Conservation (phyloP, 2,329 filamentous ascomycete species). For the Chaetomiaceae sp. region DNA sequence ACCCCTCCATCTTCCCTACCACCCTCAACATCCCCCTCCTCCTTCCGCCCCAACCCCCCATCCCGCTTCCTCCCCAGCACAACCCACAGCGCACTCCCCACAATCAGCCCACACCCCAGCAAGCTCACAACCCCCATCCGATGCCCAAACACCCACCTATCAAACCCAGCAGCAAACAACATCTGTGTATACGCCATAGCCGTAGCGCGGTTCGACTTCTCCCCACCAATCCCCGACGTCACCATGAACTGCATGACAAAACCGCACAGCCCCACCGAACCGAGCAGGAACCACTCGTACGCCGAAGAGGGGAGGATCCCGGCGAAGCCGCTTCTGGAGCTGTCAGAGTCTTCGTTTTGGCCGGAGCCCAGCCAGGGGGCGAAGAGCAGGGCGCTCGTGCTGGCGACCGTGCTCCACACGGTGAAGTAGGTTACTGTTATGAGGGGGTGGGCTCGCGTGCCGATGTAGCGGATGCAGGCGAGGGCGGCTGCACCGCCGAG, state of each 20-base stretch:
- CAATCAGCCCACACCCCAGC: slow-evolving; percentile 47
- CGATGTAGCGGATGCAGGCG: slow-evolving; percentile 73
- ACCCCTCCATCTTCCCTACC: too few species aligned
- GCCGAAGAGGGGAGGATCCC: slow-evolving; percentile 33
- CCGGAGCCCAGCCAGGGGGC: slow-evolving; percentile 41
- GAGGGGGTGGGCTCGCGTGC: slow-evolving; percentile 73
- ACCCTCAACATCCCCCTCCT: slow-evolving; percentile 29
- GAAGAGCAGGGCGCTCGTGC: slow-evolving; percentile 53
- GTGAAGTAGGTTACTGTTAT: slow-evolving; percentile 84
- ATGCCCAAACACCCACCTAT: slow-evolving; percentile 49
- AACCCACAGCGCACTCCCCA: slow-evolving; percentile 50
- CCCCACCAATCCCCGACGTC: slow-evolving; percentile 68
- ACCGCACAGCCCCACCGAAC: slow-evolving; percentile 66
- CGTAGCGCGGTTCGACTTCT: slow-evolving; percentile 57
- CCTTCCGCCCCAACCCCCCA: slow-evolving; percentile 19
- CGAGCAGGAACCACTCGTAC: slow-evolving; percentile 61
- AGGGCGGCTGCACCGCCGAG: slow-evolving; percentile 70
- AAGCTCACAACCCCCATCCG: slow-evolving; percentile 46
- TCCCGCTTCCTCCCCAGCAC: slow-evolving; percentile 39
- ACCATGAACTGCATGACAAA: slow-evolving; percentile 85
- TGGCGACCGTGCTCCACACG: slow-evolving; percentile 64
- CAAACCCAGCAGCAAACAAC: slow-evolving; percentile 50
- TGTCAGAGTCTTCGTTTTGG: slow-evolving; percentile 34
- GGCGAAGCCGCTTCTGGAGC: slow-evolving; percentile 36
- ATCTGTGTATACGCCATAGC: slow-evolving; percentile 56